Base-by-base conservation (phyloP, 768 basidiomycete genomes). In the Hirschioporus abietinus region DNA sequence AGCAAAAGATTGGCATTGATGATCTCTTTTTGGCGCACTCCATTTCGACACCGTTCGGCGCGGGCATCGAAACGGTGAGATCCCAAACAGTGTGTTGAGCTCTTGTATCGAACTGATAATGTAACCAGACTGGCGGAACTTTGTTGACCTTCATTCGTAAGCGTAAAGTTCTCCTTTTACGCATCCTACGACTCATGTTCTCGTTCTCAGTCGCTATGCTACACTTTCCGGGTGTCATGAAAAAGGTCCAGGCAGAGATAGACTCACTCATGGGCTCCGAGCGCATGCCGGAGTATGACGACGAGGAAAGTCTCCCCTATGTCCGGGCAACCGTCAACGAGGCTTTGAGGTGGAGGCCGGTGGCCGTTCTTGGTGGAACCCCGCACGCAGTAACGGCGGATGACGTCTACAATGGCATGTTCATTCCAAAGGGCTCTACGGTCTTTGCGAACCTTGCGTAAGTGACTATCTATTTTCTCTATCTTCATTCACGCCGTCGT, bases 21-120 rank as follows among this genome's bases (percentile, higher is more conserved):
- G 81, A 81, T 35, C 65, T 82, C 17, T 80, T 83, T 52, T 69
- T 84, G 9, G 82, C 81, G 18, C 83, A 83, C 70, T 73, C 80
- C 1, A 74, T 81, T 24, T 80, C 78, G 6, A 77, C 79, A 63
- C 81, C 82, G 0, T 83, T 83, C 67, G 81, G 80, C 1, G 82
- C 82, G 25, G 82, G 82, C 0, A 81, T 80, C n/a, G 82, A 83
- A 63, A 81, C 80, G 57, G 80, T 80, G 35, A 64, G 74, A 71
- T 25, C 1, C 60, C 18, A 15, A 25, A 15, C 60, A 25, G 4
- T 5, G 3, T 18, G 23, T 61, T 6, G 3, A 61, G 3, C 18
- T 12, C 36, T 17, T 58, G 15, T n/a, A 62, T 30, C 66, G 15
- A 64, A 42, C 15, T 65, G 18, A 64, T 34, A 6, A 61, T 61